phyloP scores from a whole-genome alignment of 805 yeast genomes.

The Grigorovia transvaalensis region DNA sequence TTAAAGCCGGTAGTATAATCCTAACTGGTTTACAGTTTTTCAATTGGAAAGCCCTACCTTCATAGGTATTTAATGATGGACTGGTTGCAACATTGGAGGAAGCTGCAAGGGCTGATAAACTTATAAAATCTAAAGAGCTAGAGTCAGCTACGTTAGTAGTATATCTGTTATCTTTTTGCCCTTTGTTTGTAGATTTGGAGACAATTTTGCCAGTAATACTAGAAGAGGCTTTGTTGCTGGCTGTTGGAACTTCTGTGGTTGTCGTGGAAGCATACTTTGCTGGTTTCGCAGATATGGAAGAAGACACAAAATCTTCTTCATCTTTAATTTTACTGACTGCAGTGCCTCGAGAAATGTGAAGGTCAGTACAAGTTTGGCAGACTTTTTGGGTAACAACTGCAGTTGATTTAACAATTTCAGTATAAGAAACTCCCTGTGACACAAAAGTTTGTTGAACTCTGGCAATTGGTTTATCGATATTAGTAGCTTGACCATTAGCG shows the following conservation, averaged over 20 bases:
- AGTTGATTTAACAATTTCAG: background rate
- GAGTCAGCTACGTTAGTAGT: too few relatives aligned
- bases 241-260: background rate
- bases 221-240: background rate
- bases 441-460: background rate
- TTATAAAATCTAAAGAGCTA: too few relatives aligned
- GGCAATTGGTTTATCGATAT: background rate
- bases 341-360: too few relatives aligned
- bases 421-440: background rate
- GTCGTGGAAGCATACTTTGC: background rate
- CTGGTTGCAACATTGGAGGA: slow-evolving; percentile 9
- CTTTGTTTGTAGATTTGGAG: too few relatives aligned
- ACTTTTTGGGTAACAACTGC: background rate
- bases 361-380: background rate
- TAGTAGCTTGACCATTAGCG: too few relatives aligned
- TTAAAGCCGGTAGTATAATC: background rate
- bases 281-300: background rate
- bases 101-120: background rate
- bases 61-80: too few relatives aligned
- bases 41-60: background rate
- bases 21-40: background rate
- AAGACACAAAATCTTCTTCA: background rate
- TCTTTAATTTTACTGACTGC: too few relatives aligned
- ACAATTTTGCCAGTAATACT: background rate
- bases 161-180: too few relatives aligned